Evolutionary conservation across 495 filamentous ascomycete genomes (phyloP).

Genomic region (Podospora pseudoanserina): DNA sequence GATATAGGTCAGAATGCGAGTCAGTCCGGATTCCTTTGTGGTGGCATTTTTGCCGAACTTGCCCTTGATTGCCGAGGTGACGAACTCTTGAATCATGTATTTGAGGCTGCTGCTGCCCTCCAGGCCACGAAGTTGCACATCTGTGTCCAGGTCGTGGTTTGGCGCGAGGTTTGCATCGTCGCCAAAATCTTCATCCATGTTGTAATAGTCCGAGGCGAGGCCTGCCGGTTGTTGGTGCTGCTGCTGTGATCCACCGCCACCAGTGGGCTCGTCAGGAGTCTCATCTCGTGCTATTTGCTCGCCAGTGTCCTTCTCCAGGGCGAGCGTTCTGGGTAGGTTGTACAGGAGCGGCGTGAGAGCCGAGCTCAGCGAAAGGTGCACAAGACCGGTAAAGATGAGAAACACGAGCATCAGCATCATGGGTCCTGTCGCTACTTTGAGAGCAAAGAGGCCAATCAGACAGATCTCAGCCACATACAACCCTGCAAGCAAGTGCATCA

Average conservation of each 20-base stretch:
- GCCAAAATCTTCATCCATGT: constrained; percentile 41
- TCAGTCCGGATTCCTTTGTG: constrained; percentile 18
- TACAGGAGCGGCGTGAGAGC: constrained; percentile 72
- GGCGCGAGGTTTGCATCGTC: constrained; percentile 25
- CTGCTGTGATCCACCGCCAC: constrained; percentile 13
- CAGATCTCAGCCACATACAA: constrained; percentile 76
- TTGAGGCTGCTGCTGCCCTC: constrained; percentile 34
- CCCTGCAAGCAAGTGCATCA: constrained; percentile 80
- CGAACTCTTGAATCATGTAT: constrained; percentile 18
- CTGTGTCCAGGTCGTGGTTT: constrained; percentile 28
- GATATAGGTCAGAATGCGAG: constrained; percentile 23
- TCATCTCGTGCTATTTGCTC: constrained; percentile 32
- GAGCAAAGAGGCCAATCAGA: constrained; percentile 77
- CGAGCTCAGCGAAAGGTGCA: constrained; percentile 72
- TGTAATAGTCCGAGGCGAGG: constrained; percentile 40
- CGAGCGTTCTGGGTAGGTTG: constrained; percentile 59
- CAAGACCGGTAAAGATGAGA: constrained; percentile 67
- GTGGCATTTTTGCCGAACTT: constrained; percentile 19
- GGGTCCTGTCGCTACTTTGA: constrained; percentile 64
- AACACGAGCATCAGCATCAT: constrained; percentile 70
- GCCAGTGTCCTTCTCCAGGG: constrained; percentile 52
- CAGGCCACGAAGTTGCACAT: constrained; percentile 33
- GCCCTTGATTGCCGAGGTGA: constrained; percentile 20
- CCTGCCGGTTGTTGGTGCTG: constrained; percentile 15
- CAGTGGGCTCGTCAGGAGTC: constrained; percentile 27